These are phyloP conservation scores for Sporothrix humicola DNA, from an alignment of 2,329 filamentous ascomycete genomes.

Conservation along the genomic window DNA sequence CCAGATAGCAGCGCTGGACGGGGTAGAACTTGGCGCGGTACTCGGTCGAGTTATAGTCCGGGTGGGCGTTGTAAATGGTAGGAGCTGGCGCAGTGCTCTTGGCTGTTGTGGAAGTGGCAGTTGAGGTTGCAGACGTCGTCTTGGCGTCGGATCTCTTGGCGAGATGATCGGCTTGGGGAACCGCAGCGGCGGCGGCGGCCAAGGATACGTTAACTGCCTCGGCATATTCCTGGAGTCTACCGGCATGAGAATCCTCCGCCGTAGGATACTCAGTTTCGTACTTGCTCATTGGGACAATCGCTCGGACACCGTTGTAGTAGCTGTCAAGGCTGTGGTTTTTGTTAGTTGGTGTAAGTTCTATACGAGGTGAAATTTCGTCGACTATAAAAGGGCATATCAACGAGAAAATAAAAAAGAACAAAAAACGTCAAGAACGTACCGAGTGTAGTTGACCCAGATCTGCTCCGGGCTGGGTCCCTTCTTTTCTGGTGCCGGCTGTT, in stretches of 20 bases:
- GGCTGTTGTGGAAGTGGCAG: background rate
- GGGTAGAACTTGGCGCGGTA: slow-evolving; percentile 60
- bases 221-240: slow-evolving; percentile 26
- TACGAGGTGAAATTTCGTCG: background rate
- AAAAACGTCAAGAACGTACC: slow-evolving; percentile 46
- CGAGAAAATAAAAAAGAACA: background rate
- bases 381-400: background rate
- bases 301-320: slow-evolving; percentile 79
- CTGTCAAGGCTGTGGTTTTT: slow-evolving; percentile 67
- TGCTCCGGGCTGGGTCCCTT: slow-evolving; percentile 41
- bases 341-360: background rate
- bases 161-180: background rate
- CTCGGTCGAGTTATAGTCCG: slow-evolving; percentile 62
- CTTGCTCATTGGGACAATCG: slow-evolving; percentile 65
- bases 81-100: slow-evolving; percentile 49
- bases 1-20: slow-evolving; percentile 67
- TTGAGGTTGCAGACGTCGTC: background rate
- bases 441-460: slow-evolving; percentile 50
- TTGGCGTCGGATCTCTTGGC: slow-evolving; percentile 18
- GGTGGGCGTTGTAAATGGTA: slow-evolving; percentile 70
- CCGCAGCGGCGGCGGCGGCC: slow-evolving; percentile 39
- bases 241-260: slow-evolving; percentile 38
- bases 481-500: slow-evolving; percentile 40
- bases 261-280: slow-evolving; percentile 78
- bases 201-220: slow-evolving; percentile 37